Evolutionary conservation across 2,329 filamentous ascomycete genomes (phyloP).

Genomic region (Exophiala aquamarina): DNA sequence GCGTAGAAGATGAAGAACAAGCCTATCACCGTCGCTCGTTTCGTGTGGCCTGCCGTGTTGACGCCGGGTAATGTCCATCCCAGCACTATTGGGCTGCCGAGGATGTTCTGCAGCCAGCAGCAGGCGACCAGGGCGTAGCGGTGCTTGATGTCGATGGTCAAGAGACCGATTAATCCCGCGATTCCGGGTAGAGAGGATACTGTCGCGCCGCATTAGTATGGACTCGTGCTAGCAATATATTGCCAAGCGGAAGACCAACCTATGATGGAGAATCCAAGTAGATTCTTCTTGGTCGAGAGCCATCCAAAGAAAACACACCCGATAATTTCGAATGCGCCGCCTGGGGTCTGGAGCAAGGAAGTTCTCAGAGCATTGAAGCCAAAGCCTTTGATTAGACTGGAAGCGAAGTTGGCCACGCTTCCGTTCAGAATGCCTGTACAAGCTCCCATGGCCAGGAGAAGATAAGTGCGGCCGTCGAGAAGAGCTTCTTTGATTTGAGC

Average conservation of each 20-base stretch:
- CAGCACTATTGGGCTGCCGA: constrained; percentile 52
- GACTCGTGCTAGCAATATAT: too few species aligned
- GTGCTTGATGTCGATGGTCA: constrained; percentile 46
- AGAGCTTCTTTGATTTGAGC: constrained; percentile 41
- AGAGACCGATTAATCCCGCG: constrained; percentile 51
- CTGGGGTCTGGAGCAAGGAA: constrained; percentile 37
- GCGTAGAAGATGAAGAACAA: constrained; percentile 52
- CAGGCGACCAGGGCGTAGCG: constrained; percentile 53
- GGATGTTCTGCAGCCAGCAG: constrained; percentile 53
- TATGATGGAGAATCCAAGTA: constrained; percentile 17
- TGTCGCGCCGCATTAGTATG: too few species aligned
- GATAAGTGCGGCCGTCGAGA: constrained; percentile 40
- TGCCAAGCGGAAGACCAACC: too few species aligned
- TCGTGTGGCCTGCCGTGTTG: constrained; percentile 53
- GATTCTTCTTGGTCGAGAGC: constrained; percentile 20
- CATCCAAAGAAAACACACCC: constrained; percentile 19
- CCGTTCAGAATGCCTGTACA: constrained; percentile 51
- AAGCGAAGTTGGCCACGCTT: constrained; percentile 51
- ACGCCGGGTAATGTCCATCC: constrained; percentile 53
- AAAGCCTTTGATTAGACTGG: constrained; percentile 46
- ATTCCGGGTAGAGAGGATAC: constrained; percentile 29
- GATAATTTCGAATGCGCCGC: constrained; percentile 35
- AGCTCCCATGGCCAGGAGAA: constrained; percentile 42
- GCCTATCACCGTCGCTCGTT: constrained; percentile 50
- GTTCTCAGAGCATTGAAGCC: constrained; percentile 39